Base-by-base conservation (phyloP, 257 asterid species). In the Paulownia fortunei region DNA sequence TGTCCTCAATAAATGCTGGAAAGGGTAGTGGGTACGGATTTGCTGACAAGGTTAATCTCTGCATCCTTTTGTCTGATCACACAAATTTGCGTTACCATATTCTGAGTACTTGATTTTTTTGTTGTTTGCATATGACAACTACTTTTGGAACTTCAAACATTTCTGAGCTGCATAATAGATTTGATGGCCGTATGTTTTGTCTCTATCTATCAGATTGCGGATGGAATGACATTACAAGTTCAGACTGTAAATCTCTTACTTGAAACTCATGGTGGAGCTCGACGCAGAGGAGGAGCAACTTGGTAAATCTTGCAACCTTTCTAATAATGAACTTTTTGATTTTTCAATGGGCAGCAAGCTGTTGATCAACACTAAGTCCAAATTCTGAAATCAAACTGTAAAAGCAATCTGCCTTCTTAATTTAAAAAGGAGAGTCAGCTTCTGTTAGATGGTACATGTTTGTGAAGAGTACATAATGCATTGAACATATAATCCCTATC, bases 221-320 rank as follows among this genome's bases (percentile, higher is more conserved):
- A 96, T 88, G 99, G 99, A 79, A 96, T 93, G 97, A 93, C 98
- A 37, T 23, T 96, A 82, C 88, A 96, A 88, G 91, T 96, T 60
- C 87, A 71, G 68, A 93, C 92, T 23, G 97, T 96, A 58, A 96
- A 96, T 84, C 97, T 96, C 73, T 83, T 96, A 71, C 97, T 96
- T 80, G 99, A 93, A 89, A 90, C 98, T 78, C 98, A 93, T 69
- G 98, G 99, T 63, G 96, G 99, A 82, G 93, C 92, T 78, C 88
- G 89, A 77, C 89, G 39, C 24, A 82, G 86, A 82, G 99, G 96
- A 83, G 98, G 96, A 86, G 92, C 99, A 84, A 88, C 96, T 85
- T 93, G 99, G 99, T 93, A 93, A 82, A n/a, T 74, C 66, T 82
- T 74, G 58, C 52, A 69, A 65, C 82, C 74, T 82, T 80, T 46